Evolutionary conservation across 345 rosid species (phyloP).

Genomic region (Lepidium africanum): DNA sequence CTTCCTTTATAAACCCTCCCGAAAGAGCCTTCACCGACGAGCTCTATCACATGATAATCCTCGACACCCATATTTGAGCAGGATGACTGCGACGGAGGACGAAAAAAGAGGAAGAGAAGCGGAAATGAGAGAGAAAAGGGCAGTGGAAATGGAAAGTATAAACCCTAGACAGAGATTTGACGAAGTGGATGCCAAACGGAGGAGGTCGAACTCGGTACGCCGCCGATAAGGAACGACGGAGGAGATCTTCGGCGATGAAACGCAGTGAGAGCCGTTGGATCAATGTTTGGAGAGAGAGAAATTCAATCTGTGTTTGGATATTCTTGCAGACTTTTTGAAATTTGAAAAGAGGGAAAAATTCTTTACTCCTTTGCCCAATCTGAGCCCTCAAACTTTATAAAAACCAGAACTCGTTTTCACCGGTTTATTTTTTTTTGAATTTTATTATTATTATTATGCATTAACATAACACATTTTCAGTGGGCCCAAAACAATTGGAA

Average conservation of each 20-base stretch:
- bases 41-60: slow-evolving; percentile 88
- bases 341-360: slow-evolving; percentile 29
- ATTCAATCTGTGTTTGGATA: not conserved
- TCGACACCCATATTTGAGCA: slow-evolving; percentile 58
- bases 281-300: not conserved
- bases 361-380: not conserved
- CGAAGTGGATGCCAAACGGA: not conserved
- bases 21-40: slow-evolving; percentile 95
- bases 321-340: slow-evolving; percentile 26
- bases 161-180: slow-evolving; percentile 27
- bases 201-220: not conserved
- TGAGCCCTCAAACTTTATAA: not conserved
- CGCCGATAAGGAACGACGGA: not conserved
- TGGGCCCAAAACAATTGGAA: too few species aligned
- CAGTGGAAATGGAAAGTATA: slow-evolving; percentile 18
- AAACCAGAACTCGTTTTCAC: not conserved
- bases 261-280: slow-evolving; percentile 13
- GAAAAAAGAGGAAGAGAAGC: not conserved
- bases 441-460: too few species aligned
- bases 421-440: not conserved
- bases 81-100: not conserved
- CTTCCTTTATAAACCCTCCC: slow-evolving; percentile 95
- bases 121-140: slow-evolving; percentile 1
- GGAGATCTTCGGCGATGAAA: not conserved
- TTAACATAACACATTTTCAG: too few species aligned